phyloP scores from a whole-genome alignment of 1,139 yeast genomes.

The Trichomonascaceae sp. region DNA sequence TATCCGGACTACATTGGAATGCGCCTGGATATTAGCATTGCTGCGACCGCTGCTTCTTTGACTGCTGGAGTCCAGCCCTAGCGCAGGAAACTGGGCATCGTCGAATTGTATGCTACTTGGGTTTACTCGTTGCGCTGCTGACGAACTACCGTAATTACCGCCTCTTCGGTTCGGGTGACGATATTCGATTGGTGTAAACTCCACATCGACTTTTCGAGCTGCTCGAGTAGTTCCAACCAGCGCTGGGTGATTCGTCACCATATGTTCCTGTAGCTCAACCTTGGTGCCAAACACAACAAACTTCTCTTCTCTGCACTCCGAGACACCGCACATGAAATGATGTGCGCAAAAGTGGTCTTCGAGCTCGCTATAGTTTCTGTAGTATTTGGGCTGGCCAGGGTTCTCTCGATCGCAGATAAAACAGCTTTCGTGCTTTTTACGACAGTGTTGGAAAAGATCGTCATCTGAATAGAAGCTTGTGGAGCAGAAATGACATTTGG shows the following conservation, averaged over 20 bases:
- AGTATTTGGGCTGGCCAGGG: constrained; percentile 49
- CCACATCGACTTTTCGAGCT: constrained; percentile 19
- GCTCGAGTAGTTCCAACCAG: constrained; percentile 23
- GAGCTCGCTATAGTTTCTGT: constrained; percentile 58
- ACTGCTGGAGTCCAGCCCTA: background rate
- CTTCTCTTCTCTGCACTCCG: constrained; percentile 72
- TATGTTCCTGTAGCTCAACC: constrained; percentile 77
- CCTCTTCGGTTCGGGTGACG: background rate
- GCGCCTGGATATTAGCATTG: background rate
- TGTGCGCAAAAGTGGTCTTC: constrained; percentile 58
- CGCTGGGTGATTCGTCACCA: constrained; percentile 71
- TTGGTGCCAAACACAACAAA: constrained; percentile 88
- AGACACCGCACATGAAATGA: constrained; percentile 75
- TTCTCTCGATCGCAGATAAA: constrained; percentile 68
- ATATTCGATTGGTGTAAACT: constrained; percentile 2
- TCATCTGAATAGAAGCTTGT: constrained; percentile 78
- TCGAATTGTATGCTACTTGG: background rate
- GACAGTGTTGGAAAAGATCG: constrained; percentile 68
- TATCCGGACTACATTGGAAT: background rate
- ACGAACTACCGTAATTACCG: background rate
- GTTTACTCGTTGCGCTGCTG: background rate
- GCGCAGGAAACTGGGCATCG: background rate
- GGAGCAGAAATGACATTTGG: constrained; percentile 72
- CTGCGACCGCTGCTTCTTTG: background rate
- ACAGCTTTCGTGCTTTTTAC: constrained; percentile 81